Evolutionary conservation across 2,329 filamentous ascomycete genomes (phyloP).

Genomic region (Penicillium expansum): DNA sequence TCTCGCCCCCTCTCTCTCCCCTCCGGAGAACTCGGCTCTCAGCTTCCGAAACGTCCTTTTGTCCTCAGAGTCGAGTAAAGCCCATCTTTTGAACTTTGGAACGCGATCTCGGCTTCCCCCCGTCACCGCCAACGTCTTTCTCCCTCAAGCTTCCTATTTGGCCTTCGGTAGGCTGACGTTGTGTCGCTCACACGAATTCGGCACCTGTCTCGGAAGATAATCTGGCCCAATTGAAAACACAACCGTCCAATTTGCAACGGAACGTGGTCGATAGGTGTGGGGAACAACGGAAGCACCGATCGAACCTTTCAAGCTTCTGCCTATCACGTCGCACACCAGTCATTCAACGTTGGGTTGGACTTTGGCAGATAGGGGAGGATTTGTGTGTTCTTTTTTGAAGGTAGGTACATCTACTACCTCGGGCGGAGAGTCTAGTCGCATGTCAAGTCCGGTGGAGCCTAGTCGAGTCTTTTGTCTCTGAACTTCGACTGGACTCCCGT

Average conservation of each 20-base stretch:
- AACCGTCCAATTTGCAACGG: conserved; percentile 18
- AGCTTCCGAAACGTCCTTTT: background rate
- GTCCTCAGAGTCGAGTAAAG: background rate
- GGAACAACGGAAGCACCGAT: conserved; percentile 16
- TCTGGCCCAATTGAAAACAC: conserved; percentile 24
- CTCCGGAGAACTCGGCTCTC: conserved; percentile 1
- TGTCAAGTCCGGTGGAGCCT: background rate
- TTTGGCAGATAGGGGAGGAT: conserved; percentile 3
- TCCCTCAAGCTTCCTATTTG: background rate
- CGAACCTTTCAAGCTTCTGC: conserved; percentile 15
- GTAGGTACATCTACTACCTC: conserved; percentile 7
- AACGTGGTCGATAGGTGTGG: conserved; percentile 24
- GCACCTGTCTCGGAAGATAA: conserved; percentile 17
- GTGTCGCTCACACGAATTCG: conserved; percentile 1
- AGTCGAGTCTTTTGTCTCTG: conserved; percentile 14
- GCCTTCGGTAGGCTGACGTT: background rate
- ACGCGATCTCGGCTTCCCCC: background rate
- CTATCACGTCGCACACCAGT: conserved; percentile 3
- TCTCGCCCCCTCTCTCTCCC: background rate
- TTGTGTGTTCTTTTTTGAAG: background rate
- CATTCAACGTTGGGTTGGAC: background rate
- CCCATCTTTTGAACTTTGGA: background rate
- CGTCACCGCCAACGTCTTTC: background rate
- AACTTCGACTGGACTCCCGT: background rate
- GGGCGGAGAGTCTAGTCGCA: background rate